These are phyloP conservation scores for Phytophthora pseudosyringae DNA, from an alignment of 352 stramenopile genomes.

Conservation along the genomic window DNA sequence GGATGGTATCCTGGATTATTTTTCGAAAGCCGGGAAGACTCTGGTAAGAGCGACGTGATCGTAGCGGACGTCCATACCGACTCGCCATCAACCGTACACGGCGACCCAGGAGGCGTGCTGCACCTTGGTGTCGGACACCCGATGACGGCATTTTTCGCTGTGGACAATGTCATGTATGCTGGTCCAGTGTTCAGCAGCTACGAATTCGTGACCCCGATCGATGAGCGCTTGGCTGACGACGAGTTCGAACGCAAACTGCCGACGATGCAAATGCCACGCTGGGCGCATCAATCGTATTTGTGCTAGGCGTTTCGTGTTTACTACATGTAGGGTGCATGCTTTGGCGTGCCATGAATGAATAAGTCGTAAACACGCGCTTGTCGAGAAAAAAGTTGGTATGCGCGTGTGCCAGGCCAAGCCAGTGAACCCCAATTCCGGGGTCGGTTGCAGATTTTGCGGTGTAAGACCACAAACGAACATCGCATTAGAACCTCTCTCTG, in stretches of 20 bases:
- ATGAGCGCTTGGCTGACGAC: slow-evolving; percentile 14
- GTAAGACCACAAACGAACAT: too few species aligned
- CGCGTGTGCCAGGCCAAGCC: too few species aligned
- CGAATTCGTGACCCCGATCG: slow-evolving; percentile 21
- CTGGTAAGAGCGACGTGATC: slow-evolving; percentile 22
- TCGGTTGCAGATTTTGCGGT: too few species aligned
- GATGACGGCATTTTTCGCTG: slow-evolving; percentile 13
- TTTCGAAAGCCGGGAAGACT: slow-evolving; percentile 14
- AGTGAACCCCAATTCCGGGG: too few species aligned
- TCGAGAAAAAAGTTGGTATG: too few species aligned
- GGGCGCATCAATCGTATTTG: too few species aligned
- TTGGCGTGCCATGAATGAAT: too few species aligned
- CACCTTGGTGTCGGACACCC: slow-evolving; percentile 17
- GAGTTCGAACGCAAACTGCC: slow-evolving; percentile 9
- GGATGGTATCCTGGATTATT: slow-evolving; percentile 28
- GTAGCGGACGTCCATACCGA: slow-evolving; percentile 14
- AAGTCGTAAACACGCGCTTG: too few species aligned
- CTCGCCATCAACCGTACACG: neutral
- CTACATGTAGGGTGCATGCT: too few species aligned
- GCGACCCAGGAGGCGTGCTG: slow-evolving; percentile 12
- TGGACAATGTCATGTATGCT: slow-evolving; percentile 18
- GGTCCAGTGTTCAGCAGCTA: slow-evolving; percentile 27
- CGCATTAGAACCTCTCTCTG: too few species aligned
- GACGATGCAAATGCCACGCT: neutral
- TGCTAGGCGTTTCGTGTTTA: too few species aligned